Evolutionary conservation across 2,329 filamentous ascomycete genomes (phyloP), one percentile per base, ranked within the genome.

Genomic region (Aspergillus hiratsukae): DNA sequence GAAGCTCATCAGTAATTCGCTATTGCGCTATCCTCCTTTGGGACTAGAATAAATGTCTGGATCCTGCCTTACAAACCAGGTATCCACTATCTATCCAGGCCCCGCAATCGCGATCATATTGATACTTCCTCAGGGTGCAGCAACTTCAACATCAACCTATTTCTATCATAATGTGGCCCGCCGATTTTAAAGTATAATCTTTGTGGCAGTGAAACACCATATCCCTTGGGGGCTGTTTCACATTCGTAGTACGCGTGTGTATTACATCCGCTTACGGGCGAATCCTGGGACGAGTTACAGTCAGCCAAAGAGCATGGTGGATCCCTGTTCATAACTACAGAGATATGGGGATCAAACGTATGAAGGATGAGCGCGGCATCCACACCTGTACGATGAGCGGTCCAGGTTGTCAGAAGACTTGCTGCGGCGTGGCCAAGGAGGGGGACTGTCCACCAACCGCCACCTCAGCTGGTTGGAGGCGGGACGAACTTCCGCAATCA

Each of bases 351-450:
- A 59, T 61, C 55, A 54, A 53, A 48, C n/a, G 19, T 49, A 27
- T 50, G 17, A 48, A 49, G 43, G 17, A 19, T 48, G 51, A 27
- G 49, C 40, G 51, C 52, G 52, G 52, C 54, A 52, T 52, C 35
- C 43, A 31, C 48, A 43, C 54, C 49, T 54, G 35, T 45, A 23
- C 49, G 56, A n/a, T 53, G 45, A 53, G 45, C 51, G 58, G 55
- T 59, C 50, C 58, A 55, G 51, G 45, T 57, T 54, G 55, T 63
- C 62, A 64, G 61, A 46, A 63, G 61, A 64, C 62, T 60, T 21
- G 55, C 48, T 55, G 37, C 52, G 21, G 52, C 56, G 51, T 45
- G 52, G 40, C 48, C 51, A 55, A 51, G 51, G 50, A 48, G 40
- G 28, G 43, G 43, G 37, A 52, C 35, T 43, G 37, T 27, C 19